Conservation (phyloP, 495 filamentous ascomycete species). For the Podospora pseudopauciseta region DNA sequence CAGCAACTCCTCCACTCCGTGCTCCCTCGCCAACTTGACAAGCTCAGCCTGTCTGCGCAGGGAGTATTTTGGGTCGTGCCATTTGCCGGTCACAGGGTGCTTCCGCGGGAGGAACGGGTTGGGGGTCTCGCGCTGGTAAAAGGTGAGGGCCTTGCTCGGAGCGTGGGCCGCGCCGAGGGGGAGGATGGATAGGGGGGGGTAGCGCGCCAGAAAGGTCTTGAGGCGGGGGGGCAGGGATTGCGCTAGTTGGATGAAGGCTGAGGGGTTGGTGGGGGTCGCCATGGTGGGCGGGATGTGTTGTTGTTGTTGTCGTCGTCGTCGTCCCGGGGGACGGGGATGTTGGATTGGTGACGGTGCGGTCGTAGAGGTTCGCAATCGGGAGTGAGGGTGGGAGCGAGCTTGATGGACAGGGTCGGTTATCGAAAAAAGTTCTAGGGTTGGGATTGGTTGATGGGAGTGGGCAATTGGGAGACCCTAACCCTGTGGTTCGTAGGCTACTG, state of each 20-base stretch:
- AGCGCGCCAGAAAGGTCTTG: conserved; percentile 83
- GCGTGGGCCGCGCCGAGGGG: conserved; percentile 40
- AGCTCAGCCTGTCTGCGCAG: conserved; percentile 87
- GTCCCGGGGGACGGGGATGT: conserved; percentile 22
- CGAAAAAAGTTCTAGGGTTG: background rate
- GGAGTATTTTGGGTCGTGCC: conserved; percentile 76
- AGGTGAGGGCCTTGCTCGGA: conserved; percentile 41
- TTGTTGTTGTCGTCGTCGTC: conserved; percentile 38
- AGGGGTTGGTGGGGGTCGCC: conserved; percentile 23
- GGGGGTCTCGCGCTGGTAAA: conserved; percentile 44
- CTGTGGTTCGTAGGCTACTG: too few species aligned
- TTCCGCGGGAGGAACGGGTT: conserved; percentile 77
- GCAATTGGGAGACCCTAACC: background rate
- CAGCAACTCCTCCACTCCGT: conserved; percentile 80
- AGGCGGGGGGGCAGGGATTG: conserved; percentile 67
- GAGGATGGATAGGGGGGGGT: conserved; percentile 63
- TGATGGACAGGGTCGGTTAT: background rate
- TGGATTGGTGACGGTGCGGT: background rate
- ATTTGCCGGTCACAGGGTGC: conserved; percentile 67
- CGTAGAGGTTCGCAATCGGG: background rate
- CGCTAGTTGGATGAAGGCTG: conserved; percentile 56
- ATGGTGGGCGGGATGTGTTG: conserved; percentile 15
- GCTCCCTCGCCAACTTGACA: conserved; percentile 74
- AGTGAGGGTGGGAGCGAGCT: background rate
- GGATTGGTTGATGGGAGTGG: background rate